A percentile compares a stretch with the other conserved stretches of the same genome.
These are phyloP conservation scores for Globisporangium polare DNA, from an alignment of 352 stramenopile genomes.

Conservation along the genomic window DNA sequence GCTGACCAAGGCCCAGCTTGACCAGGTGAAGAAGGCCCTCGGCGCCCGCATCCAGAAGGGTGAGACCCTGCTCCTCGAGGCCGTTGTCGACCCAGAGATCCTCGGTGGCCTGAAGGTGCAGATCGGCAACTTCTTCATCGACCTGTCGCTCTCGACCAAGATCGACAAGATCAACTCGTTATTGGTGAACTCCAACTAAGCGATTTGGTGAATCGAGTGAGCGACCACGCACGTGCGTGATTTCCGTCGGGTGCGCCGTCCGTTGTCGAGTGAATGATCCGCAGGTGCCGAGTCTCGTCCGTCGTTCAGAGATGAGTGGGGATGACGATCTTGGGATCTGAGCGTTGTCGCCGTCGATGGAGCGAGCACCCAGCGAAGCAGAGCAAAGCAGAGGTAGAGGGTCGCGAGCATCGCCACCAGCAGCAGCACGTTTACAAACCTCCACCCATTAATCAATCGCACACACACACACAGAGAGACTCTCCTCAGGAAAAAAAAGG, in stretches of 20 bases:
- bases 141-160: conserved; percentile 93
- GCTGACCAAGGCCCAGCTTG: conserved; percentile 90
- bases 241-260: conserved; percentile 1
- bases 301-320: background rate
- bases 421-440: background rate
- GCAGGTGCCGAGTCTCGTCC: background rate
- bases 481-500: background rate
- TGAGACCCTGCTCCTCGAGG: conserved; percentile 91
- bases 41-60: conserved; percentile 81
- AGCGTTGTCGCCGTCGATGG: background rate
- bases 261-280: conserved; percentile 4
- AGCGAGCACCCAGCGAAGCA: background rate
- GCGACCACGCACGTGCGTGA: background rate
- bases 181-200: conserved; percentile 63
- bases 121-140: conserved; percentile 98
- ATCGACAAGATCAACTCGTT: conserved; percentile 94
- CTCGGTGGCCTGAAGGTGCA: conserved; percentile 96
- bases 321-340: background rate
- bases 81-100: conserved; percentile 92
- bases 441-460: background rate
- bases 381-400: background rate
- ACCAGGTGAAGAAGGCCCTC: conserved; percentile 93
- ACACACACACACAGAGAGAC: background rate
- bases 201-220: background rate
- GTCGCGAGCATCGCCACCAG: background rate